Evolutionary conservation across 495 filamentous ascomycete species (phyloP).

Genomic region (Haplographium delicatum): DNA sequence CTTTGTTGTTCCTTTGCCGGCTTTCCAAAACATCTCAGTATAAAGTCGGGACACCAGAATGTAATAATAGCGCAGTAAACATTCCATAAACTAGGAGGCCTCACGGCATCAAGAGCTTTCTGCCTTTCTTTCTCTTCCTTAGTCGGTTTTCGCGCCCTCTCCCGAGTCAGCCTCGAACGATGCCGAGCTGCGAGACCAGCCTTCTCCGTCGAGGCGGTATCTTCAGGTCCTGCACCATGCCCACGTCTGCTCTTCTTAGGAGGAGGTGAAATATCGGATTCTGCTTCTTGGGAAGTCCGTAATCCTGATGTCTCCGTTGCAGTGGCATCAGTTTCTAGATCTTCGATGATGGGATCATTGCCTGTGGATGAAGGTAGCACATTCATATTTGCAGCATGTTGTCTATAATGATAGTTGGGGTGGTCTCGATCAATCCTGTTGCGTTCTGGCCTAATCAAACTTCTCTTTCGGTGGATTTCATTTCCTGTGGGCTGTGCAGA

Average conservation of each 20-base stretch:
- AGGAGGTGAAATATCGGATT: slow-evolving; percentile 37
- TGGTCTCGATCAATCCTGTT: slow-evolving; percentile 74
- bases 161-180: slow-evolving; percentile 36
- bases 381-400: slow-evolving; percentile 85
- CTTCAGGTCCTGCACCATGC: slow-evolving; percentile 24
- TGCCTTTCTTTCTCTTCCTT: slow-evolving; percentile 54
- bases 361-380: slow-evolving; percentile 86
- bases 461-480: slow-evolving; percentile 67
- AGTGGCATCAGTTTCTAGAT: slow-evolving; percentile 39
- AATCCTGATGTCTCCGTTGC: slow-evolving; percentile 22
- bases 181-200: neutral
- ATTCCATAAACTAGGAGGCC: slow-evolving; percentile 86
- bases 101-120: slow-evolving; percentile 58
- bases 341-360: slow-evolving; percentile 79
- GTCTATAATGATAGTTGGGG: slow-evolving; percentile 89
- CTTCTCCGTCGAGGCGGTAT: slow-evolving; percentile 22
- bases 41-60: slow-evolving; percentile 87
- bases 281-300: slow-evolving; percentile 22
- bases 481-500: slow-evolving; percentile 15
- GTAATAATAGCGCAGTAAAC: slow-evolving; percentile 91
- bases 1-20: slow-evolving; percentile 81
- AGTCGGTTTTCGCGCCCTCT: slow-evolving; percentile 40
- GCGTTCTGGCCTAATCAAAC: slow-evolving; percentile 82
- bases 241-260: slow-evolving; percentile 37
- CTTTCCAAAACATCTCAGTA: slow-evolving; percentile 82